Evolutionary conservation across 371 early-diverging fungal genomes (phyloP), one percentile per base, ranked within the genome.

Genomic region (Haplosporangium sp.): DNA sequence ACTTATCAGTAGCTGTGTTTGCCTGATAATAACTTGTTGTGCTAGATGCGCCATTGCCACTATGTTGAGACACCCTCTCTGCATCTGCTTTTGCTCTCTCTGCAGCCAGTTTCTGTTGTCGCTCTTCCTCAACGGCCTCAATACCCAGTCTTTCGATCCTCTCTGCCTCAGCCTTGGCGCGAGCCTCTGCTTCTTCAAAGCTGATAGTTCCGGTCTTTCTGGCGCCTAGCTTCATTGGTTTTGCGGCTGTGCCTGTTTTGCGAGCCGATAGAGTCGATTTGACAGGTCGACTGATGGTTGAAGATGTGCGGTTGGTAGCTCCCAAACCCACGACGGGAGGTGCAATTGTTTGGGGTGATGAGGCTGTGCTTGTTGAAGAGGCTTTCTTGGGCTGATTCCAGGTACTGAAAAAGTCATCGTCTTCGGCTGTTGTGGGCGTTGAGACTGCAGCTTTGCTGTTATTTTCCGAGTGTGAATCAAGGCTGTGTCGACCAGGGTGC

Each of bases 141-240:
- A 92, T 92, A 0, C 90, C 87, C 23, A 94, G 82, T 45, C 90
- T 95, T 2, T 89, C 91, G 54, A 90, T 95, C 45, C 84, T 83
- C 29, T 90, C 93, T 8, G 90, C 90, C 67, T 93, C 95, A 42
- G 87, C 90, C 65, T 92, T 93, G 5, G 96, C 97, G 13, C 87
- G 86, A 4, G 94, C 93, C 61, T 95, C 96, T 6, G 94, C 95
- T 64, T 92, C 96, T 46, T 95, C 97, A 85, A 96, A 97, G 79
- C 94, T 93, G 68, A 93, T 85, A 23, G 92, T 90, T 52, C 90
- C 89, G 45, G 90, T 87, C 65, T 92, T 93, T 67, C 92, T 93
- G 10, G 90, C 92, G 7, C 95, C 96, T 7, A 95, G 82, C 62
- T 91, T 93, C 71, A 91, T 91, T 16, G 90, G 69, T 68, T 91